Base-by-base conservation (phyloP, 2,329 filamentous ascomycete genomes). In the Colletotrichum salicis region DNA sequence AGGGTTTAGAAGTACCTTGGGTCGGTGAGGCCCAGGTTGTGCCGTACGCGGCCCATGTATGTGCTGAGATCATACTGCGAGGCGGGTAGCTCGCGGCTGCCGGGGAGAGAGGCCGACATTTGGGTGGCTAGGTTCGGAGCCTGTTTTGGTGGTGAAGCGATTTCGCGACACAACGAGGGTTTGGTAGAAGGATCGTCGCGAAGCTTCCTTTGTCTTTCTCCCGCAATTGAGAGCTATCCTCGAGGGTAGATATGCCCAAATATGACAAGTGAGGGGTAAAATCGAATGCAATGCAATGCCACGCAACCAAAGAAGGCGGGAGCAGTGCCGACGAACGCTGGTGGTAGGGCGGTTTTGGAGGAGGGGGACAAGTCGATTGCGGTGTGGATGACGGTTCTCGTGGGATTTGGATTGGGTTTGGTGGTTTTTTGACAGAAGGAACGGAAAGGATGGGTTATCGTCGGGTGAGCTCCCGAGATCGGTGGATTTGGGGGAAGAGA, bases 41-140 rank as follows among this genome's bases (percentile, higher is more conserved):
- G 96, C 84, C 89, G 90, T 79, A 98, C 96, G 71, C 96, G 92
- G 75, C 96, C 96, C 94, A 94, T 96, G 85, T 99, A 99, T 58
- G 95, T 98, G 80, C 84, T 90, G 78, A 99, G 88, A 81, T 99
- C 94, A 89, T 97, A 96, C 83, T 95, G 94, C 66, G 96, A 99
- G 68, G 91, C 90, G 73, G 96, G 96, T 75, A 98, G 88, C 82
- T 97, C 94, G 82, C 96, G 93, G 77, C 84, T 84, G 71, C 91
- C 91, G 60, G 90, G 90, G 37, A 92, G 82, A 29, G 91, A 92
- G 71, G 90, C 86, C 69, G 91, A 92, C 91, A 93, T 92, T 65
- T 70, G 80, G 41, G 11, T 8, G 1, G 56, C 11, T 22, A 19
- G 6, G 11, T 33, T 37, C 24, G 62, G 19, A 15, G 5, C 22